phyloP scores from a whole-genome alignment of 345 rosid genomes.

The Rhodomyrtus tomentosa region DNA sequence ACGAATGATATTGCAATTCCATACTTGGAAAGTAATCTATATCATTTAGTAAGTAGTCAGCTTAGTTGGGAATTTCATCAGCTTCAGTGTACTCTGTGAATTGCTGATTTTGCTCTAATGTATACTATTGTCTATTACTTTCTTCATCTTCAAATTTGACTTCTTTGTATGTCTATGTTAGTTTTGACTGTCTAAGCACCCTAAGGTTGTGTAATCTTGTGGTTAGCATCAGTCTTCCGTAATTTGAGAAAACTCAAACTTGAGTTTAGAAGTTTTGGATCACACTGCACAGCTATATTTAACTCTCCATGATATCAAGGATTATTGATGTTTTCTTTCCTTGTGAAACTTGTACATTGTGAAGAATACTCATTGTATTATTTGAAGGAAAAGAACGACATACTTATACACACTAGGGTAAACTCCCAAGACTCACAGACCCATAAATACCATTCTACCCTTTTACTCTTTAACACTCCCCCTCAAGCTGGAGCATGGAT shows the following conservation, averaged over 20 bases:
- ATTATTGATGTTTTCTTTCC: background rate
- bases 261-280: background rate
- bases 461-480: too few relatives aligned
- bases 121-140: background rate
- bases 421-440: too few relatives aligned
- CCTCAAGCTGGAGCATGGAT: too few relatives aligned
- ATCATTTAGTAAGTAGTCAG: background rate
- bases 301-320: background rate
- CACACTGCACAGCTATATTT: background rate
- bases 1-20: background rate
- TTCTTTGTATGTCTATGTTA: background rate
- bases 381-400: too few relatives aligned
- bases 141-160: background rate
- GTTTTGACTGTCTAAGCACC: background rate
- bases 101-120: background rate
- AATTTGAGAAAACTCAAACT: background rate
- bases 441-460: too few relatives aligned
- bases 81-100: background rate
- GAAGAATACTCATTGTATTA: too few relatives aligned
- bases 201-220: background rate
- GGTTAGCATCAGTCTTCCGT: background rate
- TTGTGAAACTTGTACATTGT: background rate
- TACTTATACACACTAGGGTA: too few relatives aligned
- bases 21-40: background rate
- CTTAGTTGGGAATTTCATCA: background rate